Evolutionary conservation across 257 asterid species (phyloP), one percentile per base, ranked within the genome.

Genomic region (Linaria vulgaris): DNA sequence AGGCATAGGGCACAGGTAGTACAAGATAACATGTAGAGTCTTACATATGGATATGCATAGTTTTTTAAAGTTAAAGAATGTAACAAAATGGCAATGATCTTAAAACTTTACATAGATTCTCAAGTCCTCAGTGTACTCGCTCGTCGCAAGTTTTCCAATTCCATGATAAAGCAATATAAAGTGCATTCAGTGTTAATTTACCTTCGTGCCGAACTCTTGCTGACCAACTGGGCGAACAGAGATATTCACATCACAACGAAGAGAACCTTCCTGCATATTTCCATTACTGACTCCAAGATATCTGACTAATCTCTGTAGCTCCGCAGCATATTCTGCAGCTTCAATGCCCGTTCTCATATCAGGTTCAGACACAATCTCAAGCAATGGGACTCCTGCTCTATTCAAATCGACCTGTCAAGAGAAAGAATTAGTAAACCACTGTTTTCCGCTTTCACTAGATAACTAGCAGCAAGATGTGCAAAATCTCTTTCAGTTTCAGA

Each of bases 341-440:
- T 90, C 97, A 70, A 85, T 72, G 56, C 97, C 99, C 56, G 95
- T 94, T 78, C 95, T 90, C 96, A 94, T 90, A 72, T 90, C 99
- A 59, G 99, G 99, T 69, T 94, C 99, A 15, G 99, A 94, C 58
- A 90, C 99, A 69, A 94, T 90, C 80, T 94, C 97, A 58, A 94
- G 95, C 80, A 94, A 79, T 11, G 99, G 99, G 21, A 94, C 99
- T 73, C 99, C 99, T 31, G 99, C 99, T 69, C 99, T 85, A 70
- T 94, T 94, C 86, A 94, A 79, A 78, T 90, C 99, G 72, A 92
- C 99, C 99, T 89, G 78, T 70, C 69, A 24, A 56, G 67, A 43
- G 24, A 45, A 57, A 31, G 10, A 53, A 9, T 21, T 63, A 56
- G 47, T 15, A 64, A 43, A 17, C 13, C n/a, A n/a, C n/a, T n/a